Conservation (phyloP, 441 rosid genomes). For the Rhodomyrtus psidioides region DNA sequence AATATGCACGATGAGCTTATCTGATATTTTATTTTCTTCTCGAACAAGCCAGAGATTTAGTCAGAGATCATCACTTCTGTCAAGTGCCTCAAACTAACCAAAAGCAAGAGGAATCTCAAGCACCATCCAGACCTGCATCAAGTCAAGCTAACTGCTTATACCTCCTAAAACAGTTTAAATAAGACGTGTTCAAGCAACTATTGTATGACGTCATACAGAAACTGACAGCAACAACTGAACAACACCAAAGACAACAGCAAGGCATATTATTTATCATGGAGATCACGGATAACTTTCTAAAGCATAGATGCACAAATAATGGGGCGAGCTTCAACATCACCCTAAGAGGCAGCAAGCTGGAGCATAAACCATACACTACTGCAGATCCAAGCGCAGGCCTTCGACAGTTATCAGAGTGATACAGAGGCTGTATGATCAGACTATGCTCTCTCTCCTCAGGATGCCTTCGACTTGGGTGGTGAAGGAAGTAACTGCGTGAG, state of each 20-base stretch:
- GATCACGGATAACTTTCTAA: not conserved
- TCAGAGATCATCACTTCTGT: not conserved
- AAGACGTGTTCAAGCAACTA: not conserved
- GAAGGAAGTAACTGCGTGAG: constrained; percentile 67
- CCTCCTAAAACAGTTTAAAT: not conserved
- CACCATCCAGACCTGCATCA: not conserved
- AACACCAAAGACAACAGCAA: not conserved
- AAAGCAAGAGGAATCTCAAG: not conserved
- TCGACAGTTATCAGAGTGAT: not conserved
- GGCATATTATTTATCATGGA: not conserved
- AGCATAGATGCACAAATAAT: not conserved
- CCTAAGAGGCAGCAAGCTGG: not conserved
- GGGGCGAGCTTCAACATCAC: not conserved
- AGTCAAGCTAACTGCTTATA: not conserved
- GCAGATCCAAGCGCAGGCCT: not conserved
- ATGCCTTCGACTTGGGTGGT: constrained; percentile 63
- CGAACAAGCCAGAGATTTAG: not conserved
- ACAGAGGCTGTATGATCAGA: not conserved
- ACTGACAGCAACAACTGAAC: not conserved
- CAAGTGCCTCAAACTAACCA: not conserved
- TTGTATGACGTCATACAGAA: not conserved
- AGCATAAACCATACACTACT: not conserved
- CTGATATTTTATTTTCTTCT: not conserved
- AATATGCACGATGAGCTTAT: not conserved
- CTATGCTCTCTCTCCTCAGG: constrained; percentile 27